Evolutionary conservation across 495 filamentous ascomycete genomes (phyloP).

Genomic region (Podospora pseudocomata): DNA sequence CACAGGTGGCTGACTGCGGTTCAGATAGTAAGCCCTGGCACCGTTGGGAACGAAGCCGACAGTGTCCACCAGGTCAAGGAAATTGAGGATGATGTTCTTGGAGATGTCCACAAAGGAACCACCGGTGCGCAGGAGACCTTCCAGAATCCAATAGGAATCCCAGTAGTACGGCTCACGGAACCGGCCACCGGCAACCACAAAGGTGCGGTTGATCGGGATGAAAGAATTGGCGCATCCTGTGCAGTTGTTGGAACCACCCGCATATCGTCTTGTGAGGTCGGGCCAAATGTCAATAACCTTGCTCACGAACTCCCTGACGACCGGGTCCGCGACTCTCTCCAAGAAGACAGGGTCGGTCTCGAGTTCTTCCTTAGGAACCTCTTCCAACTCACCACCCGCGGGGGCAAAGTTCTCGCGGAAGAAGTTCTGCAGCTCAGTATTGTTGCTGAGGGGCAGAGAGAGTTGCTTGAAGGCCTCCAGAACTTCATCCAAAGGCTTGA

Average conservation of each 20-base stretch:
- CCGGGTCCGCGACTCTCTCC: conserved; percentile 39
- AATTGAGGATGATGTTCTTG: conserved; percentile 51
- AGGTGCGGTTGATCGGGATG: conserved; percentile 51
- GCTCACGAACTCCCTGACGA: conserved; percentile 43
- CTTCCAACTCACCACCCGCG: conserved; percentile 46
- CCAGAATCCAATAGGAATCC: conserved; percentile 52
- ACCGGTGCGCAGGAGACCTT: conserved; percentile 48
- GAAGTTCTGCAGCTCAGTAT: conserved; percentile 46
- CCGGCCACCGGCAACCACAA: conserved; percentile 49
- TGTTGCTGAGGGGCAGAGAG: conserved; percentile 44
- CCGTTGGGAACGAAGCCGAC: conserved; percentile 52
- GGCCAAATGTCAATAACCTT: conserved; percentile 53
- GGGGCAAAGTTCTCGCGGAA: conserved; percentile 43
- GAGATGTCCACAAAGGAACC: conserved; percentile 47
- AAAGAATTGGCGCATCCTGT: conserved; percentile 46
- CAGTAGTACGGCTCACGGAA: conserved; percentile 53
- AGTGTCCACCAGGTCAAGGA: conserved; percentile 48
- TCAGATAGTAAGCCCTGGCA: conserved; percentile 46
- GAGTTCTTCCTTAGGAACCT: conserved; percentile 38
- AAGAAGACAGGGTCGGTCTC: conserved; percentile 43
- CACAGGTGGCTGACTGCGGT: conserved; percentile 48
- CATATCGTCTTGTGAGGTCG: conserved; percentile 46
- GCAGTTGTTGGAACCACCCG: conserved; percentile 41
- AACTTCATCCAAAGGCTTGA: conserved; percentile 42
- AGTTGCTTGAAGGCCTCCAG: conserved; percentile 43